Percentiles rank a stretch among this genome's conserved stretches.
Evolutionary conservation across 177 flowering plant genomes (phyloP).

Genomic region (Vitis hybrid): DNA sequence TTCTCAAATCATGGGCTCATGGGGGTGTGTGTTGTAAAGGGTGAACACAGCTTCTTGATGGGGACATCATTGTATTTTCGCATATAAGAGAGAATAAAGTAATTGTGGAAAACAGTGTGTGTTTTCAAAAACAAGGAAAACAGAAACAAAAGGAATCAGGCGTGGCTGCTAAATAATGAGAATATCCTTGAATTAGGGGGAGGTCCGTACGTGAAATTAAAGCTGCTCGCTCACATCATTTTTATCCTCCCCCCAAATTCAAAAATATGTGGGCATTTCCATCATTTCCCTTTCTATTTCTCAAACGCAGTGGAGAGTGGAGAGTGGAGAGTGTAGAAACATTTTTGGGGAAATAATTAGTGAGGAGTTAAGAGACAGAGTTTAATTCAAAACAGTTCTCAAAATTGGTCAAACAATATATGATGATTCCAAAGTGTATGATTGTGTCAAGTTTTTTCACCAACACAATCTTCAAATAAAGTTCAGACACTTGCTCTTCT

Average conservation of each 20-base stretch:
- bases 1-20: no score
- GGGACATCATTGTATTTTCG: constrained; percentile 21
- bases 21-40: no score
- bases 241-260: constrained; percentile 27
- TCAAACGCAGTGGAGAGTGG: constrained; percentile 3
- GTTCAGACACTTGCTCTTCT: no score
- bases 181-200: constrained; percentile 31
- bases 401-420: no score
- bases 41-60: constrained; percentile 7
- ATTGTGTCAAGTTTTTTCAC: no score
- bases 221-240: constrained; percentile 20
- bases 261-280: constrained; percentile 8
- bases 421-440: no score
- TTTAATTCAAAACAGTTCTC: no score
- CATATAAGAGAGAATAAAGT: background rate
- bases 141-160: constrained; percentile 34
- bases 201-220: constrained; percentile 24
- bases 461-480: no score
- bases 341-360: no score
- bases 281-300: constrained; percentile 12
- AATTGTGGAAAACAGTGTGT: background rate
- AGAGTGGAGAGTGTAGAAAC: background rate
- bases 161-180: constrained; percentile 44
- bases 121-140: background rate
- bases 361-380: no score